These are phyloP conservation scores for Trichoderma orchidacearum DNA, from an alignment of 495 filamentous ascomycete species.

Conservation along the genomic window DNA sequence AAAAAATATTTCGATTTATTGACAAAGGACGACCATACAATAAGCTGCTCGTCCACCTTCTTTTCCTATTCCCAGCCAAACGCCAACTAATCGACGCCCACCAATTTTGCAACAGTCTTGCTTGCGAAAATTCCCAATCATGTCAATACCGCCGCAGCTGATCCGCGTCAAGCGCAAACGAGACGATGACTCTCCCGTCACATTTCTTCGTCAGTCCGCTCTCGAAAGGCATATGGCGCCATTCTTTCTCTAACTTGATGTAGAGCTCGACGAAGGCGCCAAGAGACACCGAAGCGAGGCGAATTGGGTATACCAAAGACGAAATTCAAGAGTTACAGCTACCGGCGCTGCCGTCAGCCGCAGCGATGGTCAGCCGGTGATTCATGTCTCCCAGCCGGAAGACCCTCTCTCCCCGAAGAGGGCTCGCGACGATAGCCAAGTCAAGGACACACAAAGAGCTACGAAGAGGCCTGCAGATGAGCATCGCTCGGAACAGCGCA, in stretches of 20 bases:
- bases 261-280: conserved; percentile 10
- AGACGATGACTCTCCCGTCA: conserved; percentile 35
- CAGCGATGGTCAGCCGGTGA: conserved; percentile 8
- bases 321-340: conserved; percentile 7
- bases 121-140: conserved; percentile 5
- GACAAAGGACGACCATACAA: no score
- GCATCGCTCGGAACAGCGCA: conserved; percentile 14
- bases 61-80: not conserved
- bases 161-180: conserved; percentile 43
- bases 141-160: conserved; percentile 36
- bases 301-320: conserved; percentile 28
- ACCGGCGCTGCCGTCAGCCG: not conserved
- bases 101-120: not conserved
- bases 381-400: conserved; percentile 7
- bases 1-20: no score
- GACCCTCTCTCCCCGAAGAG: not conserved
- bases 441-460: not conserved
- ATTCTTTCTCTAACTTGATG: not conserved
- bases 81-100: not conserved
- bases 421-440: not conserved
- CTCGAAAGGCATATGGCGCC: not conserved
- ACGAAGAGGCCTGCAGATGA: not conserved
- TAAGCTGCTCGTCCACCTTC: not conserved
- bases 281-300: conserved; percentile 27
- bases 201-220: conserved; percentile 33